Base-by-base conservation (phyloP, 495 filamentous ascomycete species). In the Aspergillus kassunensis region DNA sequence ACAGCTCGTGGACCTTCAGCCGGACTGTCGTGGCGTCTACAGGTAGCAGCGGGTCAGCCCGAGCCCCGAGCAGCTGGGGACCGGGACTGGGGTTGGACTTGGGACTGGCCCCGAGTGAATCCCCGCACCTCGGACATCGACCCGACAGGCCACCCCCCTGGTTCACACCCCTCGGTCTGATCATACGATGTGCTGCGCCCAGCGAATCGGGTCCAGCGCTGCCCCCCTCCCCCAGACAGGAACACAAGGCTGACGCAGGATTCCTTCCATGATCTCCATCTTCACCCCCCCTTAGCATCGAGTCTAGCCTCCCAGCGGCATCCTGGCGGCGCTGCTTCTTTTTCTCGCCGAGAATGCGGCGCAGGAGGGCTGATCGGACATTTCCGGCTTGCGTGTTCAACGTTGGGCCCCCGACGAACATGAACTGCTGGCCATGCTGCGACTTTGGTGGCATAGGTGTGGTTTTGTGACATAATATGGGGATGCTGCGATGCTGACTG, bases 361-460 rank as follows among this genome's bases (percentile, higher is more conserved):
- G 19, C 13, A 49, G 31, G 2, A 49, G 33, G 11, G 16, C 18
- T 12, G 45, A 49, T 9, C 45, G 33, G 33, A 49, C 45, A 15
- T 35, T 25, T n/a, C 45, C 33, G 11, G 45, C 27, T 34, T 49
- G 31, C 16, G 19, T 12, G 19, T 49, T 39, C 45, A 49, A 30
- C 3, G 18, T 49, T 8, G 45, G 45, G 7, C 45, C 45, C 18
- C 45, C 45, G 21, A 49, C 45, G 33, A 49, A 49, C 33, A 49
- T 15, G 45, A 49, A 49, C 29, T 49, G 18, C 18, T 16, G 30
- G 23, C n/a, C 21, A 6, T n/a, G 15, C 40, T 15, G 25, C 20
- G 23, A 24, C 5, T 27, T 29, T 24, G 40, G 40, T 13, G 40
- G 40, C 41, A 44, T 44, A 9, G 36, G 18, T 21, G 9, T 19